Percentiles rank a stretch among this genome's conserved stretches.
Conservation (phyloP, 2,329 filamentous ascomycete species). For the Phoma sp. region DNA sequence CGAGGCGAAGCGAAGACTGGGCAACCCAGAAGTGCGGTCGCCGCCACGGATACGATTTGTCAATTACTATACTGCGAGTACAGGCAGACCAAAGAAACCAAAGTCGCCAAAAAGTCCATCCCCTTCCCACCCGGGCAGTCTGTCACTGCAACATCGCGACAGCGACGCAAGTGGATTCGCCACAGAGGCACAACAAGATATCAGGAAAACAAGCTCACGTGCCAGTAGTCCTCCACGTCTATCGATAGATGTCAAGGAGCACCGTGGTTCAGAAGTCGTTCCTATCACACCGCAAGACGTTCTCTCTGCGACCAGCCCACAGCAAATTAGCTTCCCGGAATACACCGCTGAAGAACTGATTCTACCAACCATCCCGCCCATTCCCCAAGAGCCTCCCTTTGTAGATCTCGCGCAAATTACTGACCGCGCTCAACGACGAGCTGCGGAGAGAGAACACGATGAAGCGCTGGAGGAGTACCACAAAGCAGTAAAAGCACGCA, state of each 20-base stretch:
- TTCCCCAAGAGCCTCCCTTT: constrained; percentile 62
- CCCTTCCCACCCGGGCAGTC: constrained; percentile 7
- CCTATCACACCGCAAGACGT: constrained; percentile 40
- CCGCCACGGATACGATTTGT: constrained; percentile 74
- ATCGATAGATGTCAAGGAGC: constrained; percentile 58
- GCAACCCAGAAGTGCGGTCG: constrained; percentile 36
- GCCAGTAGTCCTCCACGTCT: constrained; percentile 43
- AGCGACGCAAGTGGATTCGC: constrained; percentile 17
- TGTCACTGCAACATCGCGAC: constrained; percentile 4
- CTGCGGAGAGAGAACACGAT: constrained; percentile 73
- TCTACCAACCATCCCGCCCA: constrained; percentile 58
- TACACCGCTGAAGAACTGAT: constrained; percentile 13
- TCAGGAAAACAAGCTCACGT: not conserved
- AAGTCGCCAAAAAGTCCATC: constrained; percentile 32
- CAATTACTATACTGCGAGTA: constrained; percentile 91
- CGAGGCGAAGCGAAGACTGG: constrained; percentile 45
- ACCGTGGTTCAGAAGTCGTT: constrained; percentile 48
- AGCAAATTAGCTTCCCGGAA: constrained; percentile 1
- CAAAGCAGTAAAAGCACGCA: constrained; percentile 70
- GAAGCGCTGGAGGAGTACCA: constrained; percentile 70
- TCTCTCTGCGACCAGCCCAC: constrained; percentile 27
- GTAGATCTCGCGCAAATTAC: constrained; percentile 66
- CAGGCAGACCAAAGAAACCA: constrained; percentile 66
- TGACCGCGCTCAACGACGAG: constrained; percentile 71
- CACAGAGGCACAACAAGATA: constrained; percentile 22